A percentile compares a stretch with the other conserved stretches of the same genome.
Conservation (phyloP, 2,329 filamentous ascomycete genomes). For the Cladophialophora exuberans region DNA sequence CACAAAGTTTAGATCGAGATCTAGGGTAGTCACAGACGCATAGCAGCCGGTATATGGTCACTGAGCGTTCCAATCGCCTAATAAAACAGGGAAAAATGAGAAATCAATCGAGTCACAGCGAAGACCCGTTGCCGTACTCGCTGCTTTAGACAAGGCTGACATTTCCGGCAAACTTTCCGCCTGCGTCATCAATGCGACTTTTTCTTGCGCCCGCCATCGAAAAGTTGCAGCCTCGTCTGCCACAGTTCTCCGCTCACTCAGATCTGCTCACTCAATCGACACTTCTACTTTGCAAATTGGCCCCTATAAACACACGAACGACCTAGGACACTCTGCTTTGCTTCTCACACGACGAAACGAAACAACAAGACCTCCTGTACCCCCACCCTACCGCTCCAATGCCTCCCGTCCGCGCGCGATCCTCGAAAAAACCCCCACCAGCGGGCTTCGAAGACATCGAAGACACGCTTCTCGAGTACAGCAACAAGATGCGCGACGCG, state of each 20-base stretch:
- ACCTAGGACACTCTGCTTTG: background rate
- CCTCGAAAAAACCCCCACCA: constrained; percentile 66
- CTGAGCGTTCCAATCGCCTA: background rate
- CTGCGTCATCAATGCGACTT: background rate
- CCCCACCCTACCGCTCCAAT: constrained; percentile 42
- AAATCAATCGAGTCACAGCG: background rate
- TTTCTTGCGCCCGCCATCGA: background rate
- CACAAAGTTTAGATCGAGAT: background rate
- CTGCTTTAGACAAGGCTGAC: constrained; percentile 8
- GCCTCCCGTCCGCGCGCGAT: constrained; percentile 62
- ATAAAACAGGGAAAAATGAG: background rate
- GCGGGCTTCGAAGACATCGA: constrained; percentile 71
- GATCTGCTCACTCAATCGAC: background rate
- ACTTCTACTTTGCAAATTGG: background rate
- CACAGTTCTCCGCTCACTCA: background rate
- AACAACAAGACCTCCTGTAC: background rate
- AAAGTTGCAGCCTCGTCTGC: constrained; percentile 9
- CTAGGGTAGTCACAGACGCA: background rate
- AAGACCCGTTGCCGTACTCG: background rate
- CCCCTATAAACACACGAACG: background rate
- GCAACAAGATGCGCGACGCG: constrained; percentile 74
- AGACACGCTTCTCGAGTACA: constrained; percentile 68
- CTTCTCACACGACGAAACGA: background rate
- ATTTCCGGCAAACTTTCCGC: constrained; percentile 3
- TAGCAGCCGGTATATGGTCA: background rate